Evolutionary conservation across 345 rosid genomes (phyloP).

Genomic region (Arabidopsis arenosa): DNA sequence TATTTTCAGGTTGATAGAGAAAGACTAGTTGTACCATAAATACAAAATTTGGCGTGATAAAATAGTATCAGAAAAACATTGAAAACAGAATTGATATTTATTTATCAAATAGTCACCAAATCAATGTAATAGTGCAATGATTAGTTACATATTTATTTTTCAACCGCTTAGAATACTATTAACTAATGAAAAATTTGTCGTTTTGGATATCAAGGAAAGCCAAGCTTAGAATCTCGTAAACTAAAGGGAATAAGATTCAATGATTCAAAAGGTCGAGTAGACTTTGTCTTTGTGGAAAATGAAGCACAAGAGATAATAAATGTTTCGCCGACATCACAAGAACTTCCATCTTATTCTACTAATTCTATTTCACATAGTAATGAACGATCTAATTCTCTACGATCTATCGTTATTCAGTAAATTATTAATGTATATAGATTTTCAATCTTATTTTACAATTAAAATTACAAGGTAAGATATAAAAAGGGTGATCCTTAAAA

Average conservation of each 20-base stretch:
- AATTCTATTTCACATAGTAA: background rate
- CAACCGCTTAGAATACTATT: background rate
- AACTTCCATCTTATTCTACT: slow-evolving; percentile 10
- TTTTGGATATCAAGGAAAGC: slow-evolving; percentile 1
- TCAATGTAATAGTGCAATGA: background rate
- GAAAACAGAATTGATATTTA: background rate
- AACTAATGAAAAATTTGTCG: background rate
- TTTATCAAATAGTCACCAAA: background rate
- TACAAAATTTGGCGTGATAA: background rate
- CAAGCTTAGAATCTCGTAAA: slow-evolving; percentile 8
- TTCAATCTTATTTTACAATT: background rate
- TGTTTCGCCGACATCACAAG: slow-evolving; percentile 12
- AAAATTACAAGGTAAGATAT: background rate
- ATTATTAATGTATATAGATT: background rate
- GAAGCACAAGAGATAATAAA: slow-evolving; percentile 15
- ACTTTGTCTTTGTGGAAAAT: slow-evolving; percentile 11
- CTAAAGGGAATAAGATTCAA: slow-evolving; percentile 15
- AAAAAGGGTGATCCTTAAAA: background rate
- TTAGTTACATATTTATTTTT: background rate
- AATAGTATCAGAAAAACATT: background rate
- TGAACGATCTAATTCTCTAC: slow-evolving; percentile 13
- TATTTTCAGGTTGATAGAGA: background rate
- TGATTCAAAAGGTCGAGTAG: background rate
- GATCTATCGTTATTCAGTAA: slow-evolving; percentile 23
- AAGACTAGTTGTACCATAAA: background rate